Conservation (phyloP, 2,329 filamentous ascomycete genomes). For the Penicillium sp. region DNA sequence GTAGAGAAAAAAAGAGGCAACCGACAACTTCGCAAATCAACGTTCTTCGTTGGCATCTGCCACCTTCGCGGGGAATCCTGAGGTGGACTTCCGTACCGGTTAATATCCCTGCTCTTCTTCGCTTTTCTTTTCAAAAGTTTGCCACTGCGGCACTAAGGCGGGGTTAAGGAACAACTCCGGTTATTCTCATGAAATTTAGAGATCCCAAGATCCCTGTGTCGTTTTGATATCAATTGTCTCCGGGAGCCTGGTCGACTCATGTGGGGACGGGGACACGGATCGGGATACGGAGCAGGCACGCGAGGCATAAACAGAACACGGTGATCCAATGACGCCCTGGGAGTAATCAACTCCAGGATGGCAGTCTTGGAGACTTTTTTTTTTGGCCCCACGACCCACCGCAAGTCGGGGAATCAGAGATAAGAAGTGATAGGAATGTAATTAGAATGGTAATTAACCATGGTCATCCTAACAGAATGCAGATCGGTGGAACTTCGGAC, state of each 20-base stretch:
- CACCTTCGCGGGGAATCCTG: background rate
- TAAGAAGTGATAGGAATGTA: constrained; percentile 28
- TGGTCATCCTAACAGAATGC: constrained; percentile 23
- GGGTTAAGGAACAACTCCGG: background rate
- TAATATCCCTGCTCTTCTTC: constrained; percentile 2
- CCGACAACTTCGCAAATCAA: constrained; percentile 2
- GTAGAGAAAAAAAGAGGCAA: background rate
- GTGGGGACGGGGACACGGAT: background rate
- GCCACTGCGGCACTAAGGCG: background rate
- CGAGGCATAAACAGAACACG: background rate
- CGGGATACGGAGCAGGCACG: background rate
- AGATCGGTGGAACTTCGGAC: constrained; percentile 12
- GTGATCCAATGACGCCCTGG: background rate
- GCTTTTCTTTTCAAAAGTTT: background rate
- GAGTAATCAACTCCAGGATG: background rate
- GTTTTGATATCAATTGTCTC: background rate
- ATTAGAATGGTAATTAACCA: constrained; percentile 25
- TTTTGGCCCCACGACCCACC: constrained; percentile 15
- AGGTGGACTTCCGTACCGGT: background rate
- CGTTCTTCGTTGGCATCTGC: background rate
- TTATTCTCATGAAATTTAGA: background rate
- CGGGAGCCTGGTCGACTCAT: background rate
- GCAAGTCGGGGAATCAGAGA: constrained; percentile 15
- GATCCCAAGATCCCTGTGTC: background rate
- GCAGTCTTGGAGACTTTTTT: background rate